Percentiles rank a stretch among this genome's conserved stretches.
These are phyloP conservation scores for Calonectria pauciramosa DNA, from an alignment of 2,329 filamentous ascomycete genomes.

Conservation along the genomic window DNA sequence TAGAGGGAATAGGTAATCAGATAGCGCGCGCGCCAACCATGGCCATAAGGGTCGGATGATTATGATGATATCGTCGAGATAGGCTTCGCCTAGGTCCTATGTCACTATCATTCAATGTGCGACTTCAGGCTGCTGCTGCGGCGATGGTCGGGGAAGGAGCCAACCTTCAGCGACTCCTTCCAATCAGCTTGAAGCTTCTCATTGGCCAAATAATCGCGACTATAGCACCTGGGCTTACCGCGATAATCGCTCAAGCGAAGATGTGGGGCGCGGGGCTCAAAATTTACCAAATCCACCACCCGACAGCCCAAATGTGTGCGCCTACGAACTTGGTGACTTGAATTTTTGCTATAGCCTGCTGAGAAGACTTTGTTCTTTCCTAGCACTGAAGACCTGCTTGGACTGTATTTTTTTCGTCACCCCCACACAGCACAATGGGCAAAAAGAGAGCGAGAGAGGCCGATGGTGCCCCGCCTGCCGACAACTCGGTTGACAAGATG, in stretches of 20 bases:
- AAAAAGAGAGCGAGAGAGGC: slow-evolving; percentile 65
- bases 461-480: slow-evolving; percentile 54
- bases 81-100: slow-evolving; percentile 1
- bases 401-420: background rate
- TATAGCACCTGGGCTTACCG: slow-evolving; percentile 41
- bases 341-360: slow-evolving; percentile 3
- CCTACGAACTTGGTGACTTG: slow-evolving; percentile 26
- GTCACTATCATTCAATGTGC: slow-evolving; percentile 13
- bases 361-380: background rate
- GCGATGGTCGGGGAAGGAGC: slow-evolving; percentile 26
- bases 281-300: background rate
- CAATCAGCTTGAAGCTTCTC: slow-evolving; percentile 19
- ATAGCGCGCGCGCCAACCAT: slow-evolving; percentile 25
- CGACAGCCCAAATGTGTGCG: background rate
- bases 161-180: slow-evolving; percentile 8
- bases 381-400: background rate
- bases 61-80: slow-evolving; percentile 15
- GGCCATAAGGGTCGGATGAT: slow-evolving; percentile 8
- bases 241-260: background rate
- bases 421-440: slow-evolving; percentile 55
- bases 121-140: slow-evolving; percentile 38
- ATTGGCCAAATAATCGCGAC: slow-evolving; percentile 40
- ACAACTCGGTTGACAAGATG: slow-evolving; percentile 64
- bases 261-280: background rate
- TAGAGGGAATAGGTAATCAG: slow-evolving; percentile 23